Conservation (phyloP, 495 filamentous ascomycete species). For the Neurospora sublineolata region DNA sequence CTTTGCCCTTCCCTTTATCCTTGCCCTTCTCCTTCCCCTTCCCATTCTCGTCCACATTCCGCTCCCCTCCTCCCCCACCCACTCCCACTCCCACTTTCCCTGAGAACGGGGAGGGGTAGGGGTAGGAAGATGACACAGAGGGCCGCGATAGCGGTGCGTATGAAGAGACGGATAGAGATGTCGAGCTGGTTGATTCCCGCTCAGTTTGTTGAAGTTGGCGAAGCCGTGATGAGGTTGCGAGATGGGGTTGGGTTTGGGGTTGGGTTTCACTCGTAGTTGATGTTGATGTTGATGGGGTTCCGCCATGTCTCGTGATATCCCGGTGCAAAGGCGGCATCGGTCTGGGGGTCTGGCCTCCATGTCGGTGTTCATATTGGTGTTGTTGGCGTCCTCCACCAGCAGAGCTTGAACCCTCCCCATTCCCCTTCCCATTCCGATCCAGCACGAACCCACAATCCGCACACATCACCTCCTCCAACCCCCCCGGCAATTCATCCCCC, state of each 20-base stretch:
- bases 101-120: background rate
- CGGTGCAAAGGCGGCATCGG: background rate
- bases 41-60: no score
- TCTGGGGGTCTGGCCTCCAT: background rate
- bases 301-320: background rate
- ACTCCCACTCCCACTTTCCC: background rate
- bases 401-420: background rate
- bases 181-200: background rate
- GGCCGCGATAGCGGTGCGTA: background rate
- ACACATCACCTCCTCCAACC: background rate
- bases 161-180: background rate
- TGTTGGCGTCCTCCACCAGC: background rate
- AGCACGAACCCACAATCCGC: background rate
- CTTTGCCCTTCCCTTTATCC: background rate
- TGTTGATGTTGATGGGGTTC: background rate
- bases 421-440: background rate
- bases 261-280: no score
- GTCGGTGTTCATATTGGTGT: background rate
- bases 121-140: background rate
- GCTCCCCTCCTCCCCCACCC: no score
- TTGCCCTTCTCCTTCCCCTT: no score
- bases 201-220: no score
- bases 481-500: background rate
- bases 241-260: background rate
- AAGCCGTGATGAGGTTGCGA: background rate